phyloP scores from a whole-genome alignment of 352 stramenopile genomes.

The Phytophthora citricola region DNA sequence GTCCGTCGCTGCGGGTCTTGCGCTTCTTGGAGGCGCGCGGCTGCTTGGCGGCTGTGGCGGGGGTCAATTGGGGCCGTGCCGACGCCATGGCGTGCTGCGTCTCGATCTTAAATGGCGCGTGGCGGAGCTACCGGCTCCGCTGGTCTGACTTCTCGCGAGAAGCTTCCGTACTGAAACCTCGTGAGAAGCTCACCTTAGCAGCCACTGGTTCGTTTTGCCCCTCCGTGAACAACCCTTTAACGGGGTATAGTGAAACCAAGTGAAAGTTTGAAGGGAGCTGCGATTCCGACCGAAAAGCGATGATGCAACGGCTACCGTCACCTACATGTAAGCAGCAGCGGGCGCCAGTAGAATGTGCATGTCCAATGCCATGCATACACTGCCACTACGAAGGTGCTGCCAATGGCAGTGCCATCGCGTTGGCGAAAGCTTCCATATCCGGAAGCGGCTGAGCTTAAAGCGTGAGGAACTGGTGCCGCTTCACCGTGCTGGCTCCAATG shows the following conservation, averaged over 20 bases:
- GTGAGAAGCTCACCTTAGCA: conserved; percentile 30
- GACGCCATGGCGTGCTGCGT: conserved; percentile 23
- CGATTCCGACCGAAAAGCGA: conserved; percentile 15
- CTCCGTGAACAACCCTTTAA: conserved; percentile 20
- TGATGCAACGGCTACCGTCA: conserved; percentile 16
- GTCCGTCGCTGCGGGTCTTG: conserved; percentile 41
- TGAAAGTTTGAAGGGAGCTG: conserved; percentile 11
- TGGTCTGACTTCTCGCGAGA: conserved; percentile 37
- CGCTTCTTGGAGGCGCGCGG: conserved; percentile 58
- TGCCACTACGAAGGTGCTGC: neutral
- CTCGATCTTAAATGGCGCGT: conserved; percentile 28
- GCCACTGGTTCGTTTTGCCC: conserved; percentile 24
- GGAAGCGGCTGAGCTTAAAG: neutral
- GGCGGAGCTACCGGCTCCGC: conserved; percentile 18
- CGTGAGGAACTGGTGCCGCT: neutral
- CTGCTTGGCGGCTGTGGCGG: conserved; percentile 12
- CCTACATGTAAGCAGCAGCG: conserved; percentile 3
- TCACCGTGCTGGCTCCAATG: conserved; percentile 11
- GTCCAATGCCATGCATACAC: neutral
- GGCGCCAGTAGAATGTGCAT: neutral
- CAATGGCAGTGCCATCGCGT: neutral
- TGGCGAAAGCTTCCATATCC: neutral
- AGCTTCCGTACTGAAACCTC: conserved; percentile 38
- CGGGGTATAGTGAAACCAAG: conserved; percentile 21
- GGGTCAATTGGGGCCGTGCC: conserved; percentile 16